Evolutionary conservation across 2,329 filamentous ascomycete genomes (phyloP), one percentile per base, ranked within the genome.

Genomic region (Scopulariopsis brevicaulis): DNA sequence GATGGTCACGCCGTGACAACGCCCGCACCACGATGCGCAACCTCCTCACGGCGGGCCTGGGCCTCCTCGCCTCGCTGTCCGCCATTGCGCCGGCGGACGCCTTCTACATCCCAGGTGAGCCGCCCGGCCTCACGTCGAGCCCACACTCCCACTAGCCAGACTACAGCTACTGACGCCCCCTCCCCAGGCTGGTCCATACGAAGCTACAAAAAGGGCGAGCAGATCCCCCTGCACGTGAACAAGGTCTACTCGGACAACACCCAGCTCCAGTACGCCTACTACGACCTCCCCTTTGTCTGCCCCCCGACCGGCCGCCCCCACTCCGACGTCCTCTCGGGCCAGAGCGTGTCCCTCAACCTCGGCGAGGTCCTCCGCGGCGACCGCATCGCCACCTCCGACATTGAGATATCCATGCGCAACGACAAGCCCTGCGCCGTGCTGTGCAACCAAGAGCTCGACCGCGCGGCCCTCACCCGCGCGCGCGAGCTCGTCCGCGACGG

Each of bases 211-310:
- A 82, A 91, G 62, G 81, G 83, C 69, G 87, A 95, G 64, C 77
- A 83, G 12, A 87, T 96, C 46, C 90, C 90, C 1, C 77, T 96
- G n/a, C 84, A 93, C 58, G 88, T 94, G 63, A 96, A 96, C 75
- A 96, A 96, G 71, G 85, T 92, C 65, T 95, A 92, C 71, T 95
- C 90, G 58, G 90, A 95, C 72, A 85, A 89, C 65, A 94, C 89
- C 8, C 87, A 94, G 69, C 76, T 96, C n/a, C 90, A 95, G 70
- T 95, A 91, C 81, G 90, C 90, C 64, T 96, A 93, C 74, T 89
- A 87, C 69, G 88, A 94, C 65, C 83, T 95, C 1, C 90, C 90
- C 8, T 96, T 95, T 69, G 87, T 93, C 57, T 95, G 90, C 67
- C 87, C 88, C 12, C 87, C 89, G 1, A 88, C 84, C 10, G 88